Evolutionary conservation across 1,284 basidiomycete genomes (phyloP).

Genomic region (Fomitopsis schrenkii): DNA sequence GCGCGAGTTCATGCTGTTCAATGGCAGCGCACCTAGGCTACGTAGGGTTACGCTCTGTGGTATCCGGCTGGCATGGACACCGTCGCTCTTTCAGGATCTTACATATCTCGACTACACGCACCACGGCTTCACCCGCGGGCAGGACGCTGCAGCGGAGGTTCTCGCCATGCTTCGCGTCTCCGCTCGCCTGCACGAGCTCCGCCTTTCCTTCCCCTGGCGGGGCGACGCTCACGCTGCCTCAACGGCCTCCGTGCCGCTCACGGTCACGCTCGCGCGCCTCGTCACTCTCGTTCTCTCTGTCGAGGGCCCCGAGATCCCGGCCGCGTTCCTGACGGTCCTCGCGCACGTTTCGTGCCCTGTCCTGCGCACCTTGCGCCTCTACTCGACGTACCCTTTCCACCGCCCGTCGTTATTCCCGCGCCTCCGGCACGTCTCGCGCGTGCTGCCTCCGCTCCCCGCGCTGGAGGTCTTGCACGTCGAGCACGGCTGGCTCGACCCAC

Average conservation of each 20-base stretch:
- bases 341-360: constrained; percentile 20
- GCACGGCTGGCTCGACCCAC: constrained; percentile 26
- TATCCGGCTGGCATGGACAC: constrained; percentile 55
- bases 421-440: constrained; percentile 23
- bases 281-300: constrained; percentile 18
- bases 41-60: constrained; percentile 54
- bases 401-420: constrained; percentile 16
- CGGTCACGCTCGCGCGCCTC: constrained; percentile 19
- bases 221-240: constrained; percentile 8
- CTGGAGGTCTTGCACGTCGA: constrained; percentile 22
- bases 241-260: constrained; percentile 13
- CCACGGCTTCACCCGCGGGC: constrained; percentile 31
- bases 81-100: constrained; percentile 55
- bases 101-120: constrained; percentile 52
- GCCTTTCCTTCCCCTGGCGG: constrained; percentile 22
- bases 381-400: constrained; percentile 10
- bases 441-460: constrained; percentile 22
- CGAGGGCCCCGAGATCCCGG: constrained; percentile 24
- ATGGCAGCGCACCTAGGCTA: constrained; percentile 54
- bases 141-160: constrained; percentile 26
- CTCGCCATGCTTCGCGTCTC: constrained; percentile 31
- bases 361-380: constrained; percentile 20
- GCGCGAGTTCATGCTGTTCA: constrained; percentile 61
- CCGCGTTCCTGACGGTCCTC: constrained; percentile 22
- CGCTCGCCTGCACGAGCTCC: constrained; percentile 18